phyloP scores from a whole-genome alignment of 208 protist species.

The Trypanosoma lewisi region DNA sequence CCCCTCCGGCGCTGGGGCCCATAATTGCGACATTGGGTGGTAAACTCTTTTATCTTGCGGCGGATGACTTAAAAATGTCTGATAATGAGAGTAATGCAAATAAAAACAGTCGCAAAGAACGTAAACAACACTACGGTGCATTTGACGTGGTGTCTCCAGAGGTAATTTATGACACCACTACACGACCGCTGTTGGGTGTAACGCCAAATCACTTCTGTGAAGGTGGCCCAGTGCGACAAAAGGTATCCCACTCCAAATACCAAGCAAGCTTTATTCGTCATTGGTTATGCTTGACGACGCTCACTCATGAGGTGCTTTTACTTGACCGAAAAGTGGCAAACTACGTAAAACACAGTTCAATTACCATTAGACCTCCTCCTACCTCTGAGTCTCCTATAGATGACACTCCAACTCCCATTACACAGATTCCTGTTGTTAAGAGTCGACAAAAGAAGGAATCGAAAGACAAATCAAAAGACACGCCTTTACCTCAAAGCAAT shows the following conservation, averaged over 20 bases:
- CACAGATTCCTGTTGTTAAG: background rate
- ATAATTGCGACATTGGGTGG: slow-evolving; percentile 22
- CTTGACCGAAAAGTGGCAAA: slow-evolving; percentile 15
- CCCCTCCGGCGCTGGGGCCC: background rate
- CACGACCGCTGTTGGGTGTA: background rate
- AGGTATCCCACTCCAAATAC: slow-evolving; percentile 13
- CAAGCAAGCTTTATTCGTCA: slow-evolving; percentile 15
- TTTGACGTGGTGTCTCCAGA: slow-evolving; percentile 14
- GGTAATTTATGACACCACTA: slow-evolving; percentile 1
- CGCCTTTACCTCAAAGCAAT: background rate
- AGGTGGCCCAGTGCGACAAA: slow-evolving; percentile 19
- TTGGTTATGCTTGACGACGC: slow-evolving; percentile 18
- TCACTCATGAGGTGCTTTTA: slow-evolving; percentile 13
- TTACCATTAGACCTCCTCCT: slow-evolving; percentile 6
- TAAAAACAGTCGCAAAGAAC: background rate
- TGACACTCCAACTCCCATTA: background rate
- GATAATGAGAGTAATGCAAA: background rate
- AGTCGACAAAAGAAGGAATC: background rate
- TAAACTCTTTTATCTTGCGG: slow-evolving; percentile 17
- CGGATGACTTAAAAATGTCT: background rate
- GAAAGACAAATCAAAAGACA: background rate
- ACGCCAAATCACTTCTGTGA: slow-evolving; percentile 22
- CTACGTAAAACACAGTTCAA: slow-evolving; percentile 17
- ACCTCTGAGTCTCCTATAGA: no score
- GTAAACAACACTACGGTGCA: slow-evolving; percentile 8